Conservation (phyloP, 1,139 yeast species). For the Pichia sp. region DNA sequence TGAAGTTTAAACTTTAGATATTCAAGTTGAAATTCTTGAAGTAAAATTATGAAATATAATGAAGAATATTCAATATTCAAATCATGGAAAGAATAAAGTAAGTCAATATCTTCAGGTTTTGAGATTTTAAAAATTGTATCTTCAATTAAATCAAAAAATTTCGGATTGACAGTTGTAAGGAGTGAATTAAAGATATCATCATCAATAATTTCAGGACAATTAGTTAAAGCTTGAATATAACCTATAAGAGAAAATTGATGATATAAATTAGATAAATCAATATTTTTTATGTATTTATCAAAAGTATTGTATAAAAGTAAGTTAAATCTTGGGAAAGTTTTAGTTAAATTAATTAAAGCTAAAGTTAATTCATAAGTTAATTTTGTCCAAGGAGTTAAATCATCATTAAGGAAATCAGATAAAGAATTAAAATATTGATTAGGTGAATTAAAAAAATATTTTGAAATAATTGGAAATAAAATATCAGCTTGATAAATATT, state of each 20-base stretch:
- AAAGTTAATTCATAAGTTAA: constrained; percentile 26
- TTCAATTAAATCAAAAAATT: constrained; percentile 22
- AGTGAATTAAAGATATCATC: constrained; percentile 34
- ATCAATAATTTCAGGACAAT: constrained; percentile 33
- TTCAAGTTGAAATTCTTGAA: constrained; percentile 22
- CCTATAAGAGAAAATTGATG: constrained; percentile 44
- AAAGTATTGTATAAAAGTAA: constrained; percentile 15
- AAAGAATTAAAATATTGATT: constrained; percentile 35
- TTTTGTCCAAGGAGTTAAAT: constrained; percentile 30
- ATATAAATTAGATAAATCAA: constrained; percentile 29
- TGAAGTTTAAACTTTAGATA: constrained; percentile 18
- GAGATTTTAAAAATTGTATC: constrained; percentile 13
- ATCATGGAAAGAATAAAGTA: constrained; percentile 19
- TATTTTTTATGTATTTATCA: constrained; percentile 26
- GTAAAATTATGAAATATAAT: constrained; percentile 23
- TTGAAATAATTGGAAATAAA: constrained; percentile 47
- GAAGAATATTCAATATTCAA: constrained; percentile 28
- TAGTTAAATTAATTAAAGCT: constrained; percentile 32
- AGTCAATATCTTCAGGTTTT: constrained; percentile 11
- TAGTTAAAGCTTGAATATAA: constrained; percentile 38
- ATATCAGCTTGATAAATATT: constrained; percentile 44
- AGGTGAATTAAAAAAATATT: constrained; percentile 56
- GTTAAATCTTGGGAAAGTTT: constrained; percentile 32
- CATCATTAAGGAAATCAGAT: constrained; percentile 25
- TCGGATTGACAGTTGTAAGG: constrained; percentile 38